phyloP scores from a whole-genome alignment of 2,329 filamentous ascomycete genomes.

The Talaromyces rugulosus region DNA sequence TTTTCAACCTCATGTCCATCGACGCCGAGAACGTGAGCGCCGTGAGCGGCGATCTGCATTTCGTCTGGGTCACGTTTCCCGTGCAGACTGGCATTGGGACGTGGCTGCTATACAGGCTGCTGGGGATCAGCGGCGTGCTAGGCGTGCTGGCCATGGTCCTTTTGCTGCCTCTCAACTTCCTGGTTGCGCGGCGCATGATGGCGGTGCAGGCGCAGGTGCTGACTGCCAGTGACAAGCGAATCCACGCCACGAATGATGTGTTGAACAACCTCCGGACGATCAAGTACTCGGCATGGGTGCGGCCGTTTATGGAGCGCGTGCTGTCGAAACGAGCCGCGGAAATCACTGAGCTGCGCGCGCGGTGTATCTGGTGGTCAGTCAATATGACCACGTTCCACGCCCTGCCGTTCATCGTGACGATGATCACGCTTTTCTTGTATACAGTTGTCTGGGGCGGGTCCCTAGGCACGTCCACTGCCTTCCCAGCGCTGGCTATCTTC shows the following conservation, averaged over 20 bases:
- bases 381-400: neutral
- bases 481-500: conserved; percentile 6
- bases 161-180: conserved; percentile 1
- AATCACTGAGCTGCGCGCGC: neutral
- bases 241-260: neutral
- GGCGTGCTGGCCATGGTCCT: neutral
- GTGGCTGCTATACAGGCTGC: neutral
- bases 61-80: conserved; percentile 2
- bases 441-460: neutral
- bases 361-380: conserved; percentile 1
- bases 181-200: neutral
- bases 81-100: neutral
- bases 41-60: neutral
- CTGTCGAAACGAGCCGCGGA: neutral
- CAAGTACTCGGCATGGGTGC: conserved; percentile 5
- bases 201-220: neutral
- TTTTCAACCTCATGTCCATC: conserved; percentile 4
- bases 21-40: neutral
- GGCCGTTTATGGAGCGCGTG: neutral
- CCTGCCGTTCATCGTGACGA: neutral
- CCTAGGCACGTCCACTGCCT: conserved; percentile 1
- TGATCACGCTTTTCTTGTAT: conserved; percentile 3
- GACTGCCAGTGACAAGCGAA: neutral
- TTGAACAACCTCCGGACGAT: conserved; percentile 1
- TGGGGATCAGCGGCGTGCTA: neutral